Percentiles rank a stretch among this genome's conserved stretches.
These are phyloP conservation scores for Exophiala aquamarina DNA, from an alignment of 2,329 filamentous ascomycete genomes.

Conservation along the genomic window DNA sequence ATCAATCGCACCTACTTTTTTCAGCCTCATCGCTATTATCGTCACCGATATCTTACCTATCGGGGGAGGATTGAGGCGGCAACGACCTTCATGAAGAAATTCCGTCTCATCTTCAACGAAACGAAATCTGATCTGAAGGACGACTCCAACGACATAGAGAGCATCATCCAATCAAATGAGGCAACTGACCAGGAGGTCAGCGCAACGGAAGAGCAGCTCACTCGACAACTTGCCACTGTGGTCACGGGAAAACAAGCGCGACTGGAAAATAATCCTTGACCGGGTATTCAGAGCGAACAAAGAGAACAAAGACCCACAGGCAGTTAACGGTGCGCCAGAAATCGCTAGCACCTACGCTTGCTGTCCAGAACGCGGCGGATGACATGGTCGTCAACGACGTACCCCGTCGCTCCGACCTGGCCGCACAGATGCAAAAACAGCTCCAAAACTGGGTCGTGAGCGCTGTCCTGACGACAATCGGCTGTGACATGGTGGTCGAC, in stretches of 20 bases:
- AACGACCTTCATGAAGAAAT: conserved; percentile 7
- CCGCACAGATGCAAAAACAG: conserved; percentile 7
- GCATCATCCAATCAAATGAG: neutral
- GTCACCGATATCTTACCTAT: conserved; percentile 7
- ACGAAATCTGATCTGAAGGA: conserved; percentile 7
- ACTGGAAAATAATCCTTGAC: conserved; percentile 6
- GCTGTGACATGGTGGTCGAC: conserved; percentile 10
- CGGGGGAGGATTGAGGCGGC: conserved; percentile 6
- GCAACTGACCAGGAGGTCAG: conserved; percentile 10
- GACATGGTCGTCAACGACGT: conserved; percentile 10
- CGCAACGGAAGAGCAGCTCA: conserved; percentile 8
- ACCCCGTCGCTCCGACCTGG: conserved; percentile 4
- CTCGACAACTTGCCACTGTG: conserved; percentile 4
- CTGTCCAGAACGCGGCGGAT: conserved; percentile 6
- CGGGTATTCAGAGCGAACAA: conserved; percentile 9
- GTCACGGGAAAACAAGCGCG: conserved; percentile 7
- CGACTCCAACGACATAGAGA: conserved; percentile 11
- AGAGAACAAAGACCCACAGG: conserved; percentile 1
- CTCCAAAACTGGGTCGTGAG: conserved; percentile 15
- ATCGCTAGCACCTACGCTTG: conserved; percentile 5
- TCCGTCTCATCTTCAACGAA: conserved; percentile 6
- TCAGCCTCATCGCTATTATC: conserved; percentile 4
- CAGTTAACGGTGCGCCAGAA: neutral
- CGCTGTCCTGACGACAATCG: conserved; percentile 8
- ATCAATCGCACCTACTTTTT: conserved; percentile 3